These are phyloP conservation scores for Exophiala oligosperma DNA, from an alignment of 2,329 filamentous ascomycete genomes.

Conservation along the genomic window DNA sequence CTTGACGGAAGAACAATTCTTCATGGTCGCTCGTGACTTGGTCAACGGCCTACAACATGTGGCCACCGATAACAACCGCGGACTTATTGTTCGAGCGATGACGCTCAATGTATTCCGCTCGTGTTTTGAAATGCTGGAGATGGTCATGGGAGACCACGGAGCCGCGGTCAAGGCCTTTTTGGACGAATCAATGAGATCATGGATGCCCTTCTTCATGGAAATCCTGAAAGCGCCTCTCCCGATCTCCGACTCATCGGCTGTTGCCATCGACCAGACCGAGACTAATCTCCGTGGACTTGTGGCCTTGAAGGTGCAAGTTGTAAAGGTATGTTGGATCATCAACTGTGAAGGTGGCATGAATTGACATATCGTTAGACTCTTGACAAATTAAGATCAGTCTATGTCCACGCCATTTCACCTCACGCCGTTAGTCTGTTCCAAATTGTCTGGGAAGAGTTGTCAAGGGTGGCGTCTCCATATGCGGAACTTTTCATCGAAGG, in stretches of 20 bases:
- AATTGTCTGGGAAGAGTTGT: conserved; percentile 85
- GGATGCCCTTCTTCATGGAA: conserved; percentile 86
- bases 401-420: conserved; percentile 76
- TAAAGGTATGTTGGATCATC: conserved; percentile 57
- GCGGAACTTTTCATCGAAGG: conserved; percentile 81
- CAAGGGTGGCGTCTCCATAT: conserved; percentile 69
- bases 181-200: conserved; percentile 76
- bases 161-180: conserved; percentile 84
- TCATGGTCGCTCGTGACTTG: conserved; percentile 81
- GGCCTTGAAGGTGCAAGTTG: conserved; percentile 87
- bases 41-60: conserved; percentile 81
- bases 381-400: conserved; percentile 82
- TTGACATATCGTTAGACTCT: conserved; percentile 60
- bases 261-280: conserved; percentile 50
- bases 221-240: conserved; percentile 70
- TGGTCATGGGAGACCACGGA: conserved; percentile 92
- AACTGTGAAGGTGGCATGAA: conserved; percentile 5
- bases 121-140: conserved; percentile 93
- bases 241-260: conserved; percentile 43
- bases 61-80: conserved; percentile 72
- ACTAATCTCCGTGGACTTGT: conserved; percentile 76
- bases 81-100: conserved; percentile 74
- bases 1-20: conserved; percentile 93
- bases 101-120: conserved; percentile 87
- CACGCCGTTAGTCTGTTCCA: conserved; percentile 83